A percentile compares a stretch with the other conserved stretches of the same genome.
Conservation (phyloP, 495 filamentous ascomycete genomes). For the Xylaria venustula region DNA sequence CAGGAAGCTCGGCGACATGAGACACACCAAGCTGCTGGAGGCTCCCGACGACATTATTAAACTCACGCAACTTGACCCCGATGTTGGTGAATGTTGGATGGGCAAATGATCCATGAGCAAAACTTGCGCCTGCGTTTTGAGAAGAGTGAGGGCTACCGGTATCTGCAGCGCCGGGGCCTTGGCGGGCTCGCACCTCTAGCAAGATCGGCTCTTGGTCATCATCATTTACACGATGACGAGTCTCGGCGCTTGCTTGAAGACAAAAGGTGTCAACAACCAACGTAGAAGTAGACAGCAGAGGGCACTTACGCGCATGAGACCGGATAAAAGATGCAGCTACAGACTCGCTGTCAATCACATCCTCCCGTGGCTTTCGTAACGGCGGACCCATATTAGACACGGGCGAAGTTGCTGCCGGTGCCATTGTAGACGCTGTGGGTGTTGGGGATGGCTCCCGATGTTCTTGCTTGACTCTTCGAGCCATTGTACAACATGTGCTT, state of each 20-base stretch:
- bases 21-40: slow-evolving; percentile 48
- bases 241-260: slow-evolving; percentile 23
- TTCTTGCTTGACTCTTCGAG: slow-evolving; percentile 1
- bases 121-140: slow-evolving; percentile 27
- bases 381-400: slow-evolving; percentile 25
- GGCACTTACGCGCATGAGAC: slow-evolving; percentile 29
- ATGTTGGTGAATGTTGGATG: slow-evolving; percentile 42
- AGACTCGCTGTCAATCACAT: slow-evolving; percentile 15
- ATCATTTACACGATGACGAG: slow-evolving; percentile 21
- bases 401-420: background rate
- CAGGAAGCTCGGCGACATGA: slow-evolving; percentile 63
- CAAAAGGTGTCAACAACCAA: background rate
- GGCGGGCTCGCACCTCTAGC: slow-evolving; percentile 22
- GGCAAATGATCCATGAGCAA: slow-evolving; percentile 26
- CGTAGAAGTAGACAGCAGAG: background rate
- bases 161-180: background rate
- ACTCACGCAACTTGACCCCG: slow-evolving; percentile 42
- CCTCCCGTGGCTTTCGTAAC: slow-evolving; percentile 12
- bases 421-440: background rate
- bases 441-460: background rate
- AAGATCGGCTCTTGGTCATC: slow-evolving; percentile 25
- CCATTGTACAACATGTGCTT: background rate
- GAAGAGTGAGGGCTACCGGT: slow-evolving; percentile 18
- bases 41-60: slow-evolving; percentile 47
- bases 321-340: slow-evolving; percentile 18